A percentile compares a stretch with the other conserved stretches of the same genome.
These are phyloP conservation scores for Cladosporium sp. DNA, from an alignment of 2,329 filamentous ascomycete species.

Conservation along the genomic window DNA sequence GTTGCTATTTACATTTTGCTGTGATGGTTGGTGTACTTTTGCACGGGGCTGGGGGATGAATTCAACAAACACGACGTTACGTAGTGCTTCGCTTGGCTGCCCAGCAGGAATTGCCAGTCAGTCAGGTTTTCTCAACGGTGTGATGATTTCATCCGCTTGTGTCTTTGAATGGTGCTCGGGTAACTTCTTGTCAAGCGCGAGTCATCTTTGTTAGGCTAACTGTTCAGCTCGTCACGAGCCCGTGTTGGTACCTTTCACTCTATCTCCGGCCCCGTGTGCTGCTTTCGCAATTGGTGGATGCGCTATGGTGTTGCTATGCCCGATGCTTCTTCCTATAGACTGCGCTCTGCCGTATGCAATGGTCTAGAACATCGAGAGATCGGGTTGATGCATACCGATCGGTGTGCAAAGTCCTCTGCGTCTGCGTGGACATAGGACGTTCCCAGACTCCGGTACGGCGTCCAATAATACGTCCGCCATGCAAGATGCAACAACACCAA, in stretches of 20 bases:
- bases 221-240: slow-evolving; percentile 1
- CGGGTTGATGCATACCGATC: neutral
- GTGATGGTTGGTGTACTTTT: neutral
- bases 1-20: slow-evolving; percentile 6
- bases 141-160: neutral
- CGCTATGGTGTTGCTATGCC: slow-evolving; percentile 10
- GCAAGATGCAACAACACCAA: neutral
- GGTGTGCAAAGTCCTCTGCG: neutral
- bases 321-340: slow-evolving; percentile 1
- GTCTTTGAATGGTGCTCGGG: neutral
- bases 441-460: neutral
- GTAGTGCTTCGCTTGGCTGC: neutral
- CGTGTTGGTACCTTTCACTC: neutral
- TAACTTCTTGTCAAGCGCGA: neutral
- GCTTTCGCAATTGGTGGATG: neutral
- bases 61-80: neutral
- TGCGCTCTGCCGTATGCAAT: neutral
- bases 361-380: slow-evolving; percentile 3
- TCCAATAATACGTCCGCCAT: neutral
- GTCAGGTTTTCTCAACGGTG: neutral
- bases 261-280: neutral
- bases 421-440: neutral
- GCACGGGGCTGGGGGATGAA: neutral
- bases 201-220: slow-evolving; percentile 1
- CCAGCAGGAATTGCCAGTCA: neutral